Evolutionary conservation across 2,329 filamentous ascomycete genomes (phyloP).

Genomic region (Coccinonectria pachysandricola): DNA sequence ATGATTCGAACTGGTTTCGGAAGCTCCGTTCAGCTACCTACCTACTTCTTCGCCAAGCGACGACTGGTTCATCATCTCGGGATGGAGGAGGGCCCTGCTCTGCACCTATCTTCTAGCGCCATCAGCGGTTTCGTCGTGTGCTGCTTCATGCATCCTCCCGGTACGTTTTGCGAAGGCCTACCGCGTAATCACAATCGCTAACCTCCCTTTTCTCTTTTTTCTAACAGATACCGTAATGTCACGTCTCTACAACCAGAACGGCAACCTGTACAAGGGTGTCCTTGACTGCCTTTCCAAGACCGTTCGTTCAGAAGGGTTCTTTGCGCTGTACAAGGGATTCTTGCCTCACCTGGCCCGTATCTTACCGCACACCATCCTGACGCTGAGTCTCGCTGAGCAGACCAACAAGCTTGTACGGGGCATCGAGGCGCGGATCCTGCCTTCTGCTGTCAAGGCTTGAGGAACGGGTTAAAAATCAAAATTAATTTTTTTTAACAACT

Average conservation of each 20-base stretch:
- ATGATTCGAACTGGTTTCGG: slow-evolving; percentile 96
- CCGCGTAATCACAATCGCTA: not conserved
- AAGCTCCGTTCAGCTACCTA: slow-evolving; percentile 90
- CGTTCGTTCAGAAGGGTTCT: slow-evolving; percentile 75
- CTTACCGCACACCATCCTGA: slow-evolving; percentile 89
- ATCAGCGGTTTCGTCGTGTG: slow-evolving; percentile 93
- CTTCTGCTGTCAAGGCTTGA: slow-evolving; percentile 24
- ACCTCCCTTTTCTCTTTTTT: too few species aligned
- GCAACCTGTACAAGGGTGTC: slow-evolving; percentile 88
- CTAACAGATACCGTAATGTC: slow-evolving; percentile 98
- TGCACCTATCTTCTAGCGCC: slow-evolving; percentile 83
- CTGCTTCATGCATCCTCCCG: slow-evolving; percentile 94
- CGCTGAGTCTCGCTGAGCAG: slow-evolving; percentile 87
- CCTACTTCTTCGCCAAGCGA: slow-evolving; percentile 96
- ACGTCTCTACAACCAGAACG: slow-evolving; percentile 96
- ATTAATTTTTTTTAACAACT: slow-evolving; percentile 1
- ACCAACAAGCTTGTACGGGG: slow-evolving; percentile 86
- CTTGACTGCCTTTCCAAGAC: slow-evolving; percentile 91
- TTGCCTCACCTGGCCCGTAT: slow-evolving; percentile 90
- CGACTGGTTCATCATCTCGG: slow-evolving; percentile 70
- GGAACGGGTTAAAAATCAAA: not conserved
- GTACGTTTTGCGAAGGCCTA: too few species aligned
- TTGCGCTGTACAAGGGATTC: slow-evolving; percentile 97
- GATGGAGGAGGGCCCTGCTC: slow-evolving; percentile 80
- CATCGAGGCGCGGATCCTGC: slow-evolving; percentile 54